These are phyloP conservation scores for Thelonectria blattea DNA, from an alignment of 2,329 filamentous ascomycete genomes.

Conservation along the genomic window DNA sequence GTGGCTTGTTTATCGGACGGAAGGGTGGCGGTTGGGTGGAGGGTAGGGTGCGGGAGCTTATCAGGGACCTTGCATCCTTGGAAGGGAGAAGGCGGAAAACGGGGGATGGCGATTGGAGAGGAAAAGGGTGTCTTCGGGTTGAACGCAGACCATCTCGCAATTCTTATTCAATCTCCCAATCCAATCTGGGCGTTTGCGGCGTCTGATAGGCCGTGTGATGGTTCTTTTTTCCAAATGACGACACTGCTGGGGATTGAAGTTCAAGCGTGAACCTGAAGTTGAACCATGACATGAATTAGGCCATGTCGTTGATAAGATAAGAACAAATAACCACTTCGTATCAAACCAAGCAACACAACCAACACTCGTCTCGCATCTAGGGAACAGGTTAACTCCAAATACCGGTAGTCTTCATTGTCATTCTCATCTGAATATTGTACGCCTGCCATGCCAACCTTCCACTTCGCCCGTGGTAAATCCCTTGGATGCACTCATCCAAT, in stretches of 20 bases:
- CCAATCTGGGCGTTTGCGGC: not conserved
- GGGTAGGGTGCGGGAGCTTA: conserved; percentile 18
- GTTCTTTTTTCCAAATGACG: too few species aligned
- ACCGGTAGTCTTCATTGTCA: not conserved
- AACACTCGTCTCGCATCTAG: too few species aligned
- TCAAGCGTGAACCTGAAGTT: too few species aligned
- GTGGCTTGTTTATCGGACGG: conserved; percentile 5
- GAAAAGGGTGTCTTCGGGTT: not conserved
- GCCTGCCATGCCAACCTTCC: not conserved
- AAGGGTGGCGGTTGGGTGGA: not conserved
- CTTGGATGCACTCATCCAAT: not conserved
- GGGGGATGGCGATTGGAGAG: conserved; percentile 8
- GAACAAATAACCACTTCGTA: too few species aligned
- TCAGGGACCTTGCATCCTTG: conserved; percentile 22
- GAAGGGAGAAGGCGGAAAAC: too few species aligned
- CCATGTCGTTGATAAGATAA: too few species aligned
- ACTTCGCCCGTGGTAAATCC: not conserved
- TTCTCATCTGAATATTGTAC: not conserved
- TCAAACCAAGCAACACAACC: too few species aligned
- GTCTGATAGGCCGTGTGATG: not conserved
- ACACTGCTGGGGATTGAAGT: too few species aligned
- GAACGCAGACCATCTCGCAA: not conserved
- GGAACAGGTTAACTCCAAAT: too few species aligned
- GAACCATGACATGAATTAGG: too few species aligned
- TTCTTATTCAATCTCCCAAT: not conserved